Percentiles rank a stretch among this genome's conserved stretches.
Conservation (phyloP, 805 yeast genomes). For the Kodamaea kaohsiungensis region DNA sequence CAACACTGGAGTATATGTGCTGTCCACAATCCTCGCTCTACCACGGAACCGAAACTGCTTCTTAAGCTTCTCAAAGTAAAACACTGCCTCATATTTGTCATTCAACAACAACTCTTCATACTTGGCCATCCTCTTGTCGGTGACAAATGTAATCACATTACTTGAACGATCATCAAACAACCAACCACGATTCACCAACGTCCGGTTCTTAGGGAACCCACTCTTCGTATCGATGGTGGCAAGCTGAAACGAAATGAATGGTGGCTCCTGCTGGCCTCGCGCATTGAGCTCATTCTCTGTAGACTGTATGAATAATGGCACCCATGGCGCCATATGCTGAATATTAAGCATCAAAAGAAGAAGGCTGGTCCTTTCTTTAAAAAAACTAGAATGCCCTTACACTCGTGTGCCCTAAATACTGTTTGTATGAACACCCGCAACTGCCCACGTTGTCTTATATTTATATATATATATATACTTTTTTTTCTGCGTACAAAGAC, state of each 20-base stretch:
- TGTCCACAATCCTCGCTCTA: conserved; percentile 48
- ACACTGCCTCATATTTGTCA: conserved; percentile 71
- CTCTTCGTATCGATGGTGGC: conserved; percentile 57
- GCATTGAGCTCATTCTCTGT: conserved; percentile 44
- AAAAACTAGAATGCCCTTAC: background rate
- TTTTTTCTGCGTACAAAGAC: background rate
- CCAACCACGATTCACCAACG: conserved; percentile 74
- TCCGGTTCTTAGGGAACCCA: conserved; percentile 63
- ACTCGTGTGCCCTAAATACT: background rate
- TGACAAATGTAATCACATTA: conserved; percentile 66
- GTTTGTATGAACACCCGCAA: conserved; percentile 1
- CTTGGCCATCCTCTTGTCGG: conserved; percentile 72
- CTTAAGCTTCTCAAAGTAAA: conserved; percentile 60
- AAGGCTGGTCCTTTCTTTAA: background rate
- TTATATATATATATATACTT: background rate
- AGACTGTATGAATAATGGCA: conserved; percentile 60
- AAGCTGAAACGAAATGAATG: conserved; percentile 64
- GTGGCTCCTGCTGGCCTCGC: conserved; percentile 28
- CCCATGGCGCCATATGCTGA: conserved; percentile 68
- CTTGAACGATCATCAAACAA: conserved; percentile 67
- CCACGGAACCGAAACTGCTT: conserved; percentile 79
- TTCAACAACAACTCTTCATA: conserved; percentile 50
- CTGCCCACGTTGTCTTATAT: conserved; percentile 9
- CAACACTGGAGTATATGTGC: conserved; percentile 29
- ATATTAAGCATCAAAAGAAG: conserved; percentile 24